These are phyloP conservation scores for Agrocybe praecox DNA, from an alignment of 768 basidiomycete species.

Conservation along the genomic window DNA sequence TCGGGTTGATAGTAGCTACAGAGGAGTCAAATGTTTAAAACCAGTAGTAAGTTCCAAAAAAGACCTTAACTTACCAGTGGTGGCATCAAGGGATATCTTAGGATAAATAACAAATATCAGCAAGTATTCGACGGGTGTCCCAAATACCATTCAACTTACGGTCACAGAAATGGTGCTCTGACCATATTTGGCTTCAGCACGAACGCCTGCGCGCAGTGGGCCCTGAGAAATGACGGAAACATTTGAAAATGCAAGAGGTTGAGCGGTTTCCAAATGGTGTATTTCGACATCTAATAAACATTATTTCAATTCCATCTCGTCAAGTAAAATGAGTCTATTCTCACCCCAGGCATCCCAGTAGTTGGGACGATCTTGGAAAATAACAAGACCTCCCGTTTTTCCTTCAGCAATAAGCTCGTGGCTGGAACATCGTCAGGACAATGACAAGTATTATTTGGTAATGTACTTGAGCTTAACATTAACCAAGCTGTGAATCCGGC, in stretches of 20 bases:
- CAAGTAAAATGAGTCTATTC: constrained; percentile 12
- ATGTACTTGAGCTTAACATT: constrained; percentile 74
- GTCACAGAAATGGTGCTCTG: constrained; percentile 75
- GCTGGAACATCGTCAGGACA: constrained; percentile 32
- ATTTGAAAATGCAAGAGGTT: constrained; percentile 69
- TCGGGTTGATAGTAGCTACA: constrained; percentile 56
- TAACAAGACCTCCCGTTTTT: constrained; percentile 80
- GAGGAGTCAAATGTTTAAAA: not conserved
- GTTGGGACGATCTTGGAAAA: constrained; percentile 88
- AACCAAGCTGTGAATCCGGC: constrained; percentile 82
- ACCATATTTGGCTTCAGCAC: constrained; percentile 68
- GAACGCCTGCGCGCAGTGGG: constrained; percentile 76
- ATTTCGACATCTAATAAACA: constrained; percentile 76
- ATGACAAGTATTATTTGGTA: not conserved
- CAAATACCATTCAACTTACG: constrained; percentile 41
- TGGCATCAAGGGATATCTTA: constrained; percentile 86
- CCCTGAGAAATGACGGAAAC: constrained; percentile 75
- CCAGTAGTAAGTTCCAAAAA: not conserved
- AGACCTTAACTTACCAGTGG: constrained; percentile 48
- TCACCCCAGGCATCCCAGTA: constrained; percentile 90
- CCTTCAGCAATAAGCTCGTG: constrained; percentile 86
- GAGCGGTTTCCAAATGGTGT: constrained; percentile 88
- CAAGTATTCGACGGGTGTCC: not conserved
- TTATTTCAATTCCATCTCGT: not conserved
- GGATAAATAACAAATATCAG: not conserved